These are phyloP conservation scores for Penicillium polonicum DNA, from an alignment of 2,329 filamentous ascomycete species.

Conservation along the genomic window DNA sequence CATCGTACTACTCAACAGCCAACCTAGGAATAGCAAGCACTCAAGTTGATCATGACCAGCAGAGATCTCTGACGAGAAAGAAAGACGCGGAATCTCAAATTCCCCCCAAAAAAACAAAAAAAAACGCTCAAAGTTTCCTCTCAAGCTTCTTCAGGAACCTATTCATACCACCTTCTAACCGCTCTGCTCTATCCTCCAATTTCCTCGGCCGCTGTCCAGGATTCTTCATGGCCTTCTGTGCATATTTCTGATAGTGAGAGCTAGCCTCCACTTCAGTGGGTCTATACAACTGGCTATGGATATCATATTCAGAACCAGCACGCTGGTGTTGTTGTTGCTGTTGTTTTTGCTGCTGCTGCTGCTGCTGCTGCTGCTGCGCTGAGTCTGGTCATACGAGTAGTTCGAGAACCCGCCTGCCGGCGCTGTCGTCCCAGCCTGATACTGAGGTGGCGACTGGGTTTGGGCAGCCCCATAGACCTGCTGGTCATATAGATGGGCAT, in stretches of 20 bases:
- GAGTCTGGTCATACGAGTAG: slow-evolving; percentile 39
- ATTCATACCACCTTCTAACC: slow-evolving; percentile 45
- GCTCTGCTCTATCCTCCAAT: slow-evolving; percentile 39
- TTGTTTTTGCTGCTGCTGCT: neutral
- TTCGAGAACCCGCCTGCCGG: slow-evolving; percentile 42
- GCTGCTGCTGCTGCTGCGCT: slow-evolving; percentile 23
- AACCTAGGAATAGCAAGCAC: neutral
- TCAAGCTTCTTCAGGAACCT: slow-evolving; percentile 48
- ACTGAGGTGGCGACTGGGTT: slow-evolving; percentile 22
- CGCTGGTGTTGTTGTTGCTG: slow-evolving; percentile 27
- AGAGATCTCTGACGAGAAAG: neutral
- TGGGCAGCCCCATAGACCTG: slow-evolving; percentile 22
- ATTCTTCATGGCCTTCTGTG: slow-evolving; percentile 35
- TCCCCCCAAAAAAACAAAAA: too few species aligned
- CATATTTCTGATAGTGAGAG: slow-evolving; percentile 37
- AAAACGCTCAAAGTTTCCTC: slow-evolving; percentile 35
- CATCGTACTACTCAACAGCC: neutral
- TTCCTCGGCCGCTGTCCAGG: slow-evolving; percentile 35
- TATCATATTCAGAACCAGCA: slow-evolving; percentile 38
- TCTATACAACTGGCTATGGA: slow-evolving; percentile 49
- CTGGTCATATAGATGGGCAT: slow-evolving; percentile 37
- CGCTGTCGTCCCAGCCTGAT: slow-evolving; percentile 15
- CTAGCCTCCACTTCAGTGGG: slow-evolving; percentile 46
- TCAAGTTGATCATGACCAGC: neutral
- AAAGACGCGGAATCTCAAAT: neutral